Percentiles rank a stretch among this genome's conserved stretches.
These are phyloP conservation scores for Chimonanthus praecox DNA, from an alignment of 164 flowering plant species.

Conservation along the genomic window DNA sequence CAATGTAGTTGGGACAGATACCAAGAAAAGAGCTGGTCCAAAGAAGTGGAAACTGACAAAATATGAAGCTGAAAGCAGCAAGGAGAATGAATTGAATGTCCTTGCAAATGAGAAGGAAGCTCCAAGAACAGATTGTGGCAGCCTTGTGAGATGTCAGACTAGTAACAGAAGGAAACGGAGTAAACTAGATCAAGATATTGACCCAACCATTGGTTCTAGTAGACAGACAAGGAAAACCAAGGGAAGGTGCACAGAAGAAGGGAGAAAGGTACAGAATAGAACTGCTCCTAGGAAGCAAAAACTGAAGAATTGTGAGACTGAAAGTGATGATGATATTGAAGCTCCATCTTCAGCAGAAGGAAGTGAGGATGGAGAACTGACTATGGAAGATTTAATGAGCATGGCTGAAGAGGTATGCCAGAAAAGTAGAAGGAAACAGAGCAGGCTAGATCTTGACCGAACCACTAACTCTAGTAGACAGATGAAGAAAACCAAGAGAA, in stretches of 20 bases:
- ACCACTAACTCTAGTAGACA: background rate
- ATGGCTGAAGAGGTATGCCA: constrained; percentile 62
- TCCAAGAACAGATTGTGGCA: constrained; percentile 5
- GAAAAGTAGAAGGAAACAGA: constrained; percentile 2
- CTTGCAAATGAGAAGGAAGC: constrained; percentile 11
- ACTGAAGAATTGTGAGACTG: constrained; percentile 2
- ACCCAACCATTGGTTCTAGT: background rate
- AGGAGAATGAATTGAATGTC: background rate
- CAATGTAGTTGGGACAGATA: background rate
- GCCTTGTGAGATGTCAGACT: constrained; percentile 13
- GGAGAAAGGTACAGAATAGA: constrained; percentile 3
- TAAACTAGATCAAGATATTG: background rate
- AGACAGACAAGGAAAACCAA: constrained; percentile 13
- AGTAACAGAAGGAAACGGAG: constrained; percentile 9
- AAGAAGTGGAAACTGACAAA: background rate
- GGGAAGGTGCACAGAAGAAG: background rate
- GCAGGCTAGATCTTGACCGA: constrained; percentile 7
- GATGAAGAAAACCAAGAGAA: constrained; percentile 14
- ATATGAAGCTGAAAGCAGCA: background rate
- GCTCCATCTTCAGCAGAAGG: constrained; percentile 20
- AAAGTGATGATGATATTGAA: constrained; percentile 11
- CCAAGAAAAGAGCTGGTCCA: background rate
- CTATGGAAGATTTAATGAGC: constrained; percentile 56
- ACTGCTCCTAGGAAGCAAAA: constrained; percentile 11
- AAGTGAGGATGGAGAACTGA: constrained; percentile 33